Conservation (phyloP, 352 stramenopile genomes). For the Phytopythium ostracodes region DNA sequence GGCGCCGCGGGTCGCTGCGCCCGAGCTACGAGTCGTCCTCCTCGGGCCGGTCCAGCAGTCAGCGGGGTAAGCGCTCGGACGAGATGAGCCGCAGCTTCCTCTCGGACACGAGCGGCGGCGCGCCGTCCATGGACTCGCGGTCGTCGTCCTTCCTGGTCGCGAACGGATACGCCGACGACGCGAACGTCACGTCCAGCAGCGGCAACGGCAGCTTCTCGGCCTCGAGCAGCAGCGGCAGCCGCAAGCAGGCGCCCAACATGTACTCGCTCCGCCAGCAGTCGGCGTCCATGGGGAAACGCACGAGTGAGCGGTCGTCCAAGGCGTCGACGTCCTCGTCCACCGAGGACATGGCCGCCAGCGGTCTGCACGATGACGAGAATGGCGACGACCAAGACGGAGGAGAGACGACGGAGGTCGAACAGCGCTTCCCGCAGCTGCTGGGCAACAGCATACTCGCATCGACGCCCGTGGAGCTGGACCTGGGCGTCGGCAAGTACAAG, state of each 20-base stretch:
- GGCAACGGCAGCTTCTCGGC: conserved; percentile 15
- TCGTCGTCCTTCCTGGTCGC: conserved; percentile 7
- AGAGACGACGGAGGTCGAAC: conserved; percentile 21
- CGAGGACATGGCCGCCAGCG: conserved; percentile 13
- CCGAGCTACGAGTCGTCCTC: conserved; percentile 29
- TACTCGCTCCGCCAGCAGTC: conserved; percentile 55
- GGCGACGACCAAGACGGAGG: conserved; percentile 18
- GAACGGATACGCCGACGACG: conserved; percentile 12
- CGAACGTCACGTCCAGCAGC: conserved; percentile 28
- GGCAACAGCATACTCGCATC: conserved; percentile 19
- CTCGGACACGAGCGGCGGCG: conserved; percentile 24
- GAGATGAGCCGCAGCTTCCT: conserved; percentile 32
- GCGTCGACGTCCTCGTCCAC: conserved; percentile 25
- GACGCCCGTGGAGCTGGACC: conserved; percentile 26
- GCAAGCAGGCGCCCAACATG: conserved; percentile 49
- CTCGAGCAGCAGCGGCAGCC: conserved; percentile 7
- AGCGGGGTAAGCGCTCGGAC: conserved; percentile 25
- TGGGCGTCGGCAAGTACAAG: conserved; percentile 61
- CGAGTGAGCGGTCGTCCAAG: conserved; percentile 32
- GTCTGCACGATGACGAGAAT: conserved; percentile 17
- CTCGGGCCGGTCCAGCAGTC: conserved; percentile 22
- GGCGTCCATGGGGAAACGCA: conserved; percentile 25
- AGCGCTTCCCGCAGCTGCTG: conserved; percentile 25
- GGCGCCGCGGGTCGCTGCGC: conserved; percentile 28
- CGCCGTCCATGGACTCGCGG: conserved; percentile 23